These are phyloP conservation scores for Trypanosoma cruzi DNA, from an alignment of 208 protist species.

Conservation along the genomic window DNA sequence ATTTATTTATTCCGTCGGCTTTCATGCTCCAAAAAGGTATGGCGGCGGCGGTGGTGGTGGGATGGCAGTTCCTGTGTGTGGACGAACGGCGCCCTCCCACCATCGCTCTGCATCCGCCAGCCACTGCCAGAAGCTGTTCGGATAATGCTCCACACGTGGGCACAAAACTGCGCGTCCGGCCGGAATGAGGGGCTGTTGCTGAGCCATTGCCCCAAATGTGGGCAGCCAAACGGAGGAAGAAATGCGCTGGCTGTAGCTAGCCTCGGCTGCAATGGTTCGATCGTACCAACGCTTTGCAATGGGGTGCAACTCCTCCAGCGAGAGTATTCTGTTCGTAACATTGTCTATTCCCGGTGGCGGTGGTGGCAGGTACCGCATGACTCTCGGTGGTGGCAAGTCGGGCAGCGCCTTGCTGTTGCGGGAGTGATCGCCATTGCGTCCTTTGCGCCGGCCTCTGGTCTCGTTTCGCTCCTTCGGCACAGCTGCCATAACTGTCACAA, in stretches of 20 bases:
- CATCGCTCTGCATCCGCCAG: constrained; percentile 18
- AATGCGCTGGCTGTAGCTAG: constrained; percentile 30
- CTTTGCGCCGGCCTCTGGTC: constrained; percentile 14
- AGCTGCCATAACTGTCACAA: constrained; percentile 17
- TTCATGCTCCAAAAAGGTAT: constrained; percentile 6
- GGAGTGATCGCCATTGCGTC: constrained; percentile 14
- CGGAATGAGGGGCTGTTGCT: constrained; percentile 1
- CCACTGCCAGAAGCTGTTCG: constrained; percentile 19
- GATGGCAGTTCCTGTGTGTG: constrained; percentile 15
- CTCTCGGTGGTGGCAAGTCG: constrained; percentile 24
- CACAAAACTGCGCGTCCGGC: background rate
- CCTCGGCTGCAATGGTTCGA: constrained; percentile 42
- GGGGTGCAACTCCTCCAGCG: constrained; percentile 2
- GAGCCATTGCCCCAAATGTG: background rate
- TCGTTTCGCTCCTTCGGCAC: constrained; percentile 20
- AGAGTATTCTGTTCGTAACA: background rate
- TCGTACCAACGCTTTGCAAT: constrained; percentile 51
- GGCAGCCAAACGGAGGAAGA: constrained; percentile 9
- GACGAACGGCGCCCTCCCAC: constrained; percentile 26
- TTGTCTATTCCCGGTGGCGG: constrained; percentile 29
- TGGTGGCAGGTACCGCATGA: constrained; percentile 34
- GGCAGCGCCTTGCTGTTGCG: constrained; percentile 3
- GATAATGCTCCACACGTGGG: constrained; percentile 23
- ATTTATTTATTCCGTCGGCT: too few species aligned
- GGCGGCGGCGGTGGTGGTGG: constrained; percentile 6